These are phyloP conservation scores for Andrographis paniculata DNA, from an alignment of 305 asterid genomes.

Conservation along the genomic window DNA sequence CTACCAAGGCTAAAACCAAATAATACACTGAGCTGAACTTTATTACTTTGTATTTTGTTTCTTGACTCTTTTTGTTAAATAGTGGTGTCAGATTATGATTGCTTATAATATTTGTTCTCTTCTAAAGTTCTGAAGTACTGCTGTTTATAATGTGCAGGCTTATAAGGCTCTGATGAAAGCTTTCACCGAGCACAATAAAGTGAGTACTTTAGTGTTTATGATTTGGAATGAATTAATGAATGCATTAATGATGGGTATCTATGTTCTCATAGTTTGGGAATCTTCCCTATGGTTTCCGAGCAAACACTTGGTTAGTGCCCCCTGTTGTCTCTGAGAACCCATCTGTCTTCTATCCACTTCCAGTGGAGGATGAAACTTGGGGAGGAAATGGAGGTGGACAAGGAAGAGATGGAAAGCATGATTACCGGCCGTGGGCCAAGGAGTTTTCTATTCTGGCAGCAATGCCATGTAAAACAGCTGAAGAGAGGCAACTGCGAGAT, in stretches of 20 bases:
- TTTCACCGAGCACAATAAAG: constrained; percentile 84
- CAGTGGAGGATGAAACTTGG: constrained; percentile 79
- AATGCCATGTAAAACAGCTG: constrained; percentile 86
- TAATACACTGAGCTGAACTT: too few species aligned
- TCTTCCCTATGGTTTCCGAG: constrained; percentile 87
- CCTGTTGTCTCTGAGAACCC: constrained; percentile 66
- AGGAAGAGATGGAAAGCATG: constrained; percentile 57
- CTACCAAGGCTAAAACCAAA: too few species aligned
- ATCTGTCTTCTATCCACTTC: constrained; percentile 59
- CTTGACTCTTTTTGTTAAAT: constrained; percentile 1
- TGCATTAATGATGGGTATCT: constrained; percentile 13
- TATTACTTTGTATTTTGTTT: too few species aligned
- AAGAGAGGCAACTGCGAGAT: constrained; percentile 77
- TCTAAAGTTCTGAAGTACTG: constrained; percentile 9
- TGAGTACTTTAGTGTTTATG: constrained; percentile 30
- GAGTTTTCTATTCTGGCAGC: constrained; percentile 67
- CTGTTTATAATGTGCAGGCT: constrained; percentile 38
- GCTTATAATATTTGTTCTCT: constrained; percentile 7
- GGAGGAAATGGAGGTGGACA: constrained; percentile 94
- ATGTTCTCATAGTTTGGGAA: constrained; percentile 63
- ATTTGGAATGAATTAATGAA: constrained; percentile 7
- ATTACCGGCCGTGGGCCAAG: constrained; percentile 63
- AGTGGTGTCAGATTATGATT: constrained; percentile 9
- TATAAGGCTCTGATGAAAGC: constrained; percentile 79
- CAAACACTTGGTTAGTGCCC: constrained; percentile 86